These are phyloP conservation scores for Cardamine occulta DNA, from an alignment of 345 rosid species.

Conservation along the genomic window DNA sequence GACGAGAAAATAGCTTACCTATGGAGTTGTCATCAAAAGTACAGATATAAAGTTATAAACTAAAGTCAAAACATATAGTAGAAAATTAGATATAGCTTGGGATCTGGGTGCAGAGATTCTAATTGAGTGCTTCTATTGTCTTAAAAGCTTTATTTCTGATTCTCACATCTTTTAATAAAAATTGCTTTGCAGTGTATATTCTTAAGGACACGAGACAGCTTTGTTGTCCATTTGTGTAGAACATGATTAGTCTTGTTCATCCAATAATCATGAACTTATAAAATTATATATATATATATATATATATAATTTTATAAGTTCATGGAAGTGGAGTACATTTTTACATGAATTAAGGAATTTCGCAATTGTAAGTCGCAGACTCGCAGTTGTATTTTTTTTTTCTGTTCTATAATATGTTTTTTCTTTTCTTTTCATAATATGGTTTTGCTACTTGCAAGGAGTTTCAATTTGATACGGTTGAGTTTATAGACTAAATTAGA, in stretches of 20 bases:
- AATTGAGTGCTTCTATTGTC: constrained; percentile 26
- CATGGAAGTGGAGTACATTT: neutral
- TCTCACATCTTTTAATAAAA: constrained; percentile 42
- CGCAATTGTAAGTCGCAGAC: neutral
- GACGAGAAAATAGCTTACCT: neutral
- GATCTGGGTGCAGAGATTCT: constrained; percentile 39
- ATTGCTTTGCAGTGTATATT: constrained; percentile 42
- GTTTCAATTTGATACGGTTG: neutral
- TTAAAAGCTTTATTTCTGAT: constrained; percentile 42
- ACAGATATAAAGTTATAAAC: neutral
- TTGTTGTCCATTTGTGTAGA: constrained; percentile 36
- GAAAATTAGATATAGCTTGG: constrained; percentile 24
- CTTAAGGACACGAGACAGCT: constrained; percentile 36
- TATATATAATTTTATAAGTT: neutral
- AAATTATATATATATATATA: no score
- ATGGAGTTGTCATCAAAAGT: constrained; percentile 11
- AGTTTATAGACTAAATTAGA: neutral
- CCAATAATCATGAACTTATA: neutral
- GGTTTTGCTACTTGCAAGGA: neutral
- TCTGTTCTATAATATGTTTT: neutral
- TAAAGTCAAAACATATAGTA: constrained; percentile 39
- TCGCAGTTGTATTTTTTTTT: neutral
- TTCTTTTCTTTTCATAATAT: neutral
- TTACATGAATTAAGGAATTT: neutral
- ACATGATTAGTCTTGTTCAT: constrained; percentile 31